Base-by-base conservation (phyloP, 2,329 filamentous ascomycete genomes). In the Neoascochyta sp. region DNA sequence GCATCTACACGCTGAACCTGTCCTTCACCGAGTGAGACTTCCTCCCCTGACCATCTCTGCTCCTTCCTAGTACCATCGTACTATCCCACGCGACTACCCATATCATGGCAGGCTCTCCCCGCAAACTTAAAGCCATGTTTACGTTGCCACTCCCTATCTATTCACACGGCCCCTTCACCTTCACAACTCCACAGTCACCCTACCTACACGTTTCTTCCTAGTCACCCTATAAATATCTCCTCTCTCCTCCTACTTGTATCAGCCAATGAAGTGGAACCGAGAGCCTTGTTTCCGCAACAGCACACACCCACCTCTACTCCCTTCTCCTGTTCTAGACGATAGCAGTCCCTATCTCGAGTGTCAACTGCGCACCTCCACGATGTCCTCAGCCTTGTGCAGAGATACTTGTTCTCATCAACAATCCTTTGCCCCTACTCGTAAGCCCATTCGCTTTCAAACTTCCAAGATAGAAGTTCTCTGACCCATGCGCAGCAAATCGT, bases 371-470 rank as follows among this genome's bases (percentile, higher is more conserved):
- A 28, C n/a, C 27, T 28, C 15, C 19, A 12, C 26, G 38, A 5
- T 32, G 26, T 17, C 33, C 26, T 14, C 27, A 36, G 16, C 28
- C n/a, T n/a, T n/a, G n/a, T n/a, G 39, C 11, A 19, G 24, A 23
- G 24, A n/a, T n/a, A n/a, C 42, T 19, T 44, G 41, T 39, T 24
- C 26, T 16, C 43, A 43, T n/a, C 39, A 40, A n/a, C 43, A 32
- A 8, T 36, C 45, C 2, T 51, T 55, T 18, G 32, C 41, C 21
- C 47, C 46, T 24, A 52, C 44, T 22, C 38, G 52, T 55, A 36
- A 30, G 42, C 34, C 18, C 4, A 12, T 7, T 13, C 18, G 7
- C 18, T 20, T 10, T 20, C n/a, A n/a, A n/a, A n/a, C n/a, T n/a
- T n/a, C n/a, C n/a, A n/a, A n/a, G n/a, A 20, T 20, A 7, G 7